phyloP scores from a whole-genome alignment of 2,329 filamentous ascomycete species.

The Beauveria sp. region DNA sequence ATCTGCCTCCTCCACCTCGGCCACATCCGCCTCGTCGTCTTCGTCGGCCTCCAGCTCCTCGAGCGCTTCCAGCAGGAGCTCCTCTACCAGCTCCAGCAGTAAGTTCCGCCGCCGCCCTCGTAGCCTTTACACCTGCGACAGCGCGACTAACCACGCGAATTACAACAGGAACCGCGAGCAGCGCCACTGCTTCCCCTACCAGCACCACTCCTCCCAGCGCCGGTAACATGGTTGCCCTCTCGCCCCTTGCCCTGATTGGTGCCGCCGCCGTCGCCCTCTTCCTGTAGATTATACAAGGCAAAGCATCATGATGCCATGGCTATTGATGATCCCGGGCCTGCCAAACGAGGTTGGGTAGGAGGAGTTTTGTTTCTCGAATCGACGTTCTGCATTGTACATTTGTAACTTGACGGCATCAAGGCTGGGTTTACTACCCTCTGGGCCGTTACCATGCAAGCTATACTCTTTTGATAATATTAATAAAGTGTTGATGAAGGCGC shows the following conservation, averaged over 20 bases:
- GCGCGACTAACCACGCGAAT: background rate
- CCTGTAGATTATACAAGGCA: background rate
- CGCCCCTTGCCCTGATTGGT: slow-evolving; percentile 2
- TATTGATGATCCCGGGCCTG: background rate
- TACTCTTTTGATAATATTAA: background rate
- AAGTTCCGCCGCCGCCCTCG: background rate
- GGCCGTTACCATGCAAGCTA: background rate
- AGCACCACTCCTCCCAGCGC: slow-evolving; percentile 4
- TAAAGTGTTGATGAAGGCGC: background rate
- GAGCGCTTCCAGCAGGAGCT: background rate
- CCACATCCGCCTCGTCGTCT: background rate
- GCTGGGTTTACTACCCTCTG: background rate
- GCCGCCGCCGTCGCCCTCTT: slow-evolving; percentile 5
- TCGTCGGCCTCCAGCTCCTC: background rate
- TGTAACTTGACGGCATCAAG: background rate
- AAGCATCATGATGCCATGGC: background rate
- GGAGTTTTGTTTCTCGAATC: background rate
- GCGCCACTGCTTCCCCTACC: background rate
- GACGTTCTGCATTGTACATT: background rate
- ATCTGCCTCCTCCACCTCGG: background rate
- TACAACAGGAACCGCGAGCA: background rate
- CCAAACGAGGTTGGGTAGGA: background rate
- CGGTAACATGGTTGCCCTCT: slow-evolving; percentile 1
- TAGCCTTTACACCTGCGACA: too few species aligned
- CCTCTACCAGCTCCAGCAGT: background rate